Evolutionary conservation across 257 asterid genomes (phyloP).

Genomic region (Nemophila menziesii): DNA sequence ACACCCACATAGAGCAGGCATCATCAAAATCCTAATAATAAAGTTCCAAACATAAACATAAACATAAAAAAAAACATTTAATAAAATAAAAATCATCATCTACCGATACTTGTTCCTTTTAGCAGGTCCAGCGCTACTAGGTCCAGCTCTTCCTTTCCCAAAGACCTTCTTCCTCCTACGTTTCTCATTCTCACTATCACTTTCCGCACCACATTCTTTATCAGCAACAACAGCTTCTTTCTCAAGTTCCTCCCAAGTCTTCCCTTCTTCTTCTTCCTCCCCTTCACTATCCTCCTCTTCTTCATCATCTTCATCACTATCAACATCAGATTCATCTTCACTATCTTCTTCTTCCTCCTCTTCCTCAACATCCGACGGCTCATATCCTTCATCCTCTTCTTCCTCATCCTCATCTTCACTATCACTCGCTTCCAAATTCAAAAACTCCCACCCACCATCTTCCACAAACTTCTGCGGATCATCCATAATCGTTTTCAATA

Average conservation of each 20-base stretch:
- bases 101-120: constrained; percentile 49
- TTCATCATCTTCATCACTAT: constrained; percentile 60
- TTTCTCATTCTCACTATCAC: constrained; percentile 70
- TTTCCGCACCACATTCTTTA: constrained; percentile 52
- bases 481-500: constrained; percentile 45
- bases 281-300: constrained; percentile 37
- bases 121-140: constrained; percentile 24
- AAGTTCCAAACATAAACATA: too few relatives aligned
- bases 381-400: constrained; percentile 56
- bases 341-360: constrained; percentile 58
- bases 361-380: constrained; percentile 60
- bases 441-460: constrained; percentile 74
- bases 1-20: too few relatives aligned
- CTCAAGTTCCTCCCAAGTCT: constrained; percentile 81
- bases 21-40: too few relatives aligned
- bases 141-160: constrained; percentile 45
- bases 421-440: constrained; percentile 64
- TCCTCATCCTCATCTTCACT: constrained; percentile 52
- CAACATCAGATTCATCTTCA: constrained; percentile 49
- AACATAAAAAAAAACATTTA: too few relatives aligned
- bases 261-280: constrained; percentile 59
- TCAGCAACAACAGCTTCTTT: constrained; percentile 73
- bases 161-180: constrained; percentile 46
- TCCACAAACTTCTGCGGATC: constrained; percentile 61
- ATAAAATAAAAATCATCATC: not conserved